These are phyloP conservation scores for Colletotrichum camelliae DNA, from an alignment of 2,329 filamentous ascomycete genomes.

Conservation along the genomic window DNA sequence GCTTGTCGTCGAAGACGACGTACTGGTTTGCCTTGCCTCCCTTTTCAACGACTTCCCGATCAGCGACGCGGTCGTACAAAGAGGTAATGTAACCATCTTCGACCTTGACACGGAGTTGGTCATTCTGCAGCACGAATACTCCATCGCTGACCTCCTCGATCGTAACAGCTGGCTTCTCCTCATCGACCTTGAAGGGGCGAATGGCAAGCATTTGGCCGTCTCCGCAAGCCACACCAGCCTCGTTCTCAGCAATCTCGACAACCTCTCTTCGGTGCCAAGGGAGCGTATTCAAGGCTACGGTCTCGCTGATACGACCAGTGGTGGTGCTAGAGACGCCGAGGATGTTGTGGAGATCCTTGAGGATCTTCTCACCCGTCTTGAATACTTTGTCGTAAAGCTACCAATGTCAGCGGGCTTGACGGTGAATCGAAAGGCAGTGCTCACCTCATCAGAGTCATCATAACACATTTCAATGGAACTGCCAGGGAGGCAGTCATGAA, in stretches of 20 bases:
- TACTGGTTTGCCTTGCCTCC: constrained; percentile 85
- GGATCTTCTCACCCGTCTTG: constrained; percentile 72
- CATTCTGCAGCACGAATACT: constrained; percentile 81
- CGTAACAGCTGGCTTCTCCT: constrained; percentile 54
- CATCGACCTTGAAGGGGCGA: constrained; percentile 51
- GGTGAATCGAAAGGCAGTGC: constrained; percentile 11
- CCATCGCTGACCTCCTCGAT: constrained; percentile 58
- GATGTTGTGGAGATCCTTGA: constrained; percentile 71
- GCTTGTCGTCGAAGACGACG: constrained; percentile 96
- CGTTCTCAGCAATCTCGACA: constrained; percentile 63
- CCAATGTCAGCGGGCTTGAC: background rate
- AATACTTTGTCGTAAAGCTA: constrained; percentile 85
- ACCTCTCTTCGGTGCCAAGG: constrained; percentile 84
- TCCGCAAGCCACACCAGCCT: constrained; percentile 62
- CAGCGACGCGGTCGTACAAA: constrained; percentile 74
- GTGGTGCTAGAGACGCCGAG: constrained; percentile 64
- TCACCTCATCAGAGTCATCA: constrained; percentile 85
- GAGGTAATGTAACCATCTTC: constrained; percentile 81
- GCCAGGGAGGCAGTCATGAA: constrained; percentile 95
- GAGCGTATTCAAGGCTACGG: constrained; percentile 81
- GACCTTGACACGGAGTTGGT: constrained; percentile 75
- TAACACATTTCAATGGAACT: constrained; percentile 98
- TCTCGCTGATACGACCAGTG: constrained; percentile 46
- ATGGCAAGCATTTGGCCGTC: constrained; percentile 58
- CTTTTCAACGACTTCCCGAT: constrained; percentile 78